A percentile compares a stretch with the other conserved stretches of the same genome.
These are phyloP conservation scores for Solanum sparsipilum DNA, from an alignment of 257 asterid genomes.

Conservation along the genomic window DNA sequence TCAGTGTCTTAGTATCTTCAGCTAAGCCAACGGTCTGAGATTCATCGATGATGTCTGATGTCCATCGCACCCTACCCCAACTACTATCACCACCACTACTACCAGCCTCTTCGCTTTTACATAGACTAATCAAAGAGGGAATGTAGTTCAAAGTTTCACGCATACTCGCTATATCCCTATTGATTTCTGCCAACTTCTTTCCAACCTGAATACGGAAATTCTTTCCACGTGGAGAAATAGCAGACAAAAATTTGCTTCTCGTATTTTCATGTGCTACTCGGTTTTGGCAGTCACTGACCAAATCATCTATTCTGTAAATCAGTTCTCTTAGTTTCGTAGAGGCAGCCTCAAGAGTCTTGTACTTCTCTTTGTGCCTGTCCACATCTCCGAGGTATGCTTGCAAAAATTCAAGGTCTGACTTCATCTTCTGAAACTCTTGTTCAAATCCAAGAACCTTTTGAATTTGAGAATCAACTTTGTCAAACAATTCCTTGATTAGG, in stretches of 20 bases:
- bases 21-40: slow-evolving; percentile 4
- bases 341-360: not conserved
- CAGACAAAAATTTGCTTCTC: not conserved
- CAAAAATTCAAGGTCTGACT: not conserved
- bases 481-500: not conserved
- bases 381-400: slow-evolving; percentile 1
- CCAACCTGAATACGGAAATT: not conserved
- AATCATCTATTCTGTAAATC: slow-evolving; percentile 12
- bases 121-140: not conserved
- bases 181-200: slow-evolving; percentile 8
- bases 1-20: not conserved
- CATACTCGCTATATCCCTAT: not conserved
- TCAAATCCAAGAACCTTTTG: slow-evolving; percentile 2
- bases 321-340: not conserved
- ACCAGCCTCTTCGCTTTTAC: not conserved
- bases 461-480: not conserved
- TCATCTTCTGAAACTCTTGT: not conserved
- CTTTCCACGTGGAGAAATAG: not conserved
- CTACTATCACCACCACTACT: not conserved
- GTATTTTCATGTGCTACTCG: not conserved
- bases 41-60: not conserved
- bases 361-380: not conserved
- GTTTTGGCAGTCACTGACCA: slow-evolving; percentile 8
- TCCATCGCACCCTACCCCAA: not conserved
- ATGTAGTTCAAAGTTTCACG: not conserved